Evolutionary conservation across 306 rosid species (phyloP).

Genomic region (Dalbergia cultrata): DNA sequence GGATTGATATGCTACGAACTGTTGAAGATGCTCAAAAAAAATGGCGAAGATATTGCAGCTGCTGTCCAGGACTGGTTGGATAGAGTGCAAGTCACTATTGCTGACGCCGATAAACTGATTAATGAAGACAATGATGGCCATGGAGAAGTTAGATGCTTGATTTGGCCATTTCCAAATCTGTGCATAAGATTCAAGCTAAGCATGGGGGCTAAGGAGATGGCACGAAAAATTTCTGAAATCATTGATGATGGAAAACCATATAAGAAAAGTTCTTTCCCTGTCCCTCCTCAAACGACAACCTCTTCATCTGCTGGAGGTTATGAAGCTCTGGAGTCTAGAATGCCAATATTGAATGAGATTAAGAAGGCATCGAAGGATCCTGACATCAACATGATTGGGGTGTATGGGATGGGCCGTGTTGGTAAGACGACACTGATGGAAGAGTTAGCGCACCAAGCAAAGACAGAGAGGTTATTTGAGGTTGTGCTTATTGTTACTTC

Average conservation of each 20-base stretch:
- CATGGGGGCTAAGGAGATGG: not conserved
- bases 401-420: slow-evolving; percentile 28
- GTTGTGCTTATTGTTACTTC: not conserved
- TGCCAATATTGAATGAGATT: not conserved
- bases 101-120: too few species aligned
- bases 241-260: not conserved
- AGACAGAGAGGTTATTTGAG: not conserved
- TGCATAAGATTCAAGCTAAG: not conserved
- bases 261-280: not conserved
- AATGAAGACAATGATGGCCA: too few species aligned
- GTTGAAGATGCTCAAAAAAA: too few species aligned
- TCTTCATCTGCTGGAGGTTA: not conserved
- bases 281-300: too few species aligned
- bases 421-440: not conserved
- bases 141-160: too few species aligned
- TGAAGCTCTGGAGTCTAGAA: slow-evolving; percentile 11
- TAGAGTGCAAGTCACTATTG: not conserved
- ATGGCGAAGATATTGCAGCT: too few species aligned
- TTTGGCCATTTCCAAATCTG: too few species aligned
- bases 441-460: slow-evolving; percentile 11
- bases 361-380: not conserved
- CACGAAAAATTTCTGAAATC: not conserved
- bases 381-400: not conserved
- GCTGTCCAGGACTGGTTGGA: not conserved
- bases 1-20: too few species aligned